phyloP scores from a whole-genome alignment of 139 green algal species.

The Limnomonas spitsbergensis region DNA sequence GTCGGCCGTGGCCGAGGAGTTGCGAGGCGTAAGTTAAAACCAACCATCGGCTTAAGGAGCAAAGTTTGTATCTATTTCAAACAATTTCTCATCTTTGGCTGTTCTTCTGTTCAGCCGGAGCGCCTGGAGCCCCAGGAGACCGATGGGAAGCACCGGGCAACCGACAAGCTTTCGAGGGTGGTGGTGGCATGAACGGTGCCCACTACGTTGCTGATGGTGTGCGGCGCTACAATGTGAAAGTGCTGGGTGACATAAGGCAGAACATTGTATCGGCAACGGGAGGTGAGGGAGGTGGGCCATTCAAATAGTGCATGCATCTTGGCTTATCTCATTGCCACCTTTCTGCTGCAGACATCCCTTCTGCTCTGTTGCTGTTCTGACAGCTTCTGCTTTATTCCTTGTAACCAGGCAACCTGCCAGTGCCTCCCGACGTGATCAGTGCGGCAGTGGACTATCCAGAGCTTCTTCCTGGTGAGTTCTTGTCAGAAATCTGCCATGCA shows the following conservation, averaged over 20 bases:
- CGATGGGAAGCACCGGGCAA: neutral
- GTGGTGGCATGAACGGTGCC: neutral
- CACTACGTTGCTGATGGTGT: neutral
- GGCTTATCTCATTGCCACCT: too few species aligned
- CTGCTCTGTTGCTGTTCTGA: too few species aligned
- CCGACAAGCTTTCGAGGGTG: neutral
- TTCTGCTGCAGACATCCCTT: too few species aligned
- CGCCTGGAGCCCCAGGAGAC: constrained; percentile 2
- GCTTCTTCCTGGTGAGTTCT: neutral
- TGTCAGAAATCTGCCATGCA: neutral
- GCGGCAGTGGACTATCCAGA: constrained; percentile 6
- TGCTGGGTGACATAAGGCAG: neutral
- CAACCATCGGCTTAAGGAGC: too few species aligned
- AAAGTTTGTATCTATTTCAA: too few species aligned
- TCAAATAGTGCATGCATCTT: too few species aligned
- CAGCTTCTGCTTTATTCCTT: too few species aligned
- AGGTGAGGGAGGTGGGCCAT: neutral
- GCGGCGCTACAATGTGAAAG: neutral
- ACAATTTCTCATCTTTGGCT: neutral
- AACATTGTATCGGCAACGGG: neutral
- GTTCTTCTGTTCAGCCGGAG: neutral
- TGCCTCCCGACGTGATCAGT: neutral
- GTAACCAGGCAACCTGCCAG: neutral
- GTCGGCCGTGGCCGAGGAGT: neutral
- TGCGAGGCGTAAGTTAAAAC: neutral